phyloP scores from a whole-genome alignment of 192 early-diverging fungal species.

The Powellomyces hirtus region DNA sequence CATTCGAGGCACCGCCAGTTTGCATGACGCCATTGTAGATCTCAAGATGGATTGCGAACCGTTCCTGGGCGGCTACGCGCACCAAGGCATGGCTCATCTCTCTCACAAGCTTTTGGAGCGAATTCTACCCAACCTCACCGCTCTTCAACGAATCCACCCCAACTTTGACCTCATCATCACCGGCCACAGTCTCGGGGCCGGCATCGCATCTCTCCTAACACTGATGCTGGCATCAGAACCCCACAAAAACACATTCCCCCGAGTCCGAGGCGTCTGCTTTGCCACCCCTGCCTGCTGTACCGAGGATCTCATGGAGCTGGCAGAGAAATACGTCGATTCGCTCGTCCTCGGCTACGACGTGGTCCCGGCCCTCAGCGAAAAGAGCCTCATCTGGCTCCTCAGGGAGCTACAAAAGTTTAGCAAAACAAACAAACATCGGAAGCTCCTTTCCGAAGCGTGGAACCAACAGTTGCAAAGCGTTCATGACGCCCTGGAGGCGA shows the following conservation, averaged over 20 bases:
- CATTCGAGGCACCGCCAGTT: constrained; percentile 21
- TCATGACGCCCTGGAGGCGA: not conserved
- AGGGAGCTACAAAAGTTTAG: constrained; percentile 25
- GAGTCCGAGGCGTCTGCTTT: constrained; percentile 22
- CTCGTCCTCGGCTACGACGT: constrained; percentile 26
- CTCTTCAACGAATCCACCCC: constrained; percentile 7
- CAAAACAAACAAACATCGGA: constrained; percentile 19
- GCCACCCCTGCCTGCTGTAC: constrained; percentile 25
- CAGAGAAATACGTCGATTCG: constrained; percentile 10
- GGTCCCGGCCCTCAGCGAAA: constrained; percentile 17
- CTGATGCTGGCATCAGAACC: constrained; percentile 9
- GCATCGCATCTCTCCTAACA: constrained; percentile 21
- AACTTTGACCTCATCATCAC: constrained; percentile 16
- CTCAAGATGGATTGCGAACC: constrained; percentile 23
- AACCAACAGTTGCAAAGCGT: constrained; percentile 13
- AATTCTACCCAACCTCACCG: constrained; percentile 1
- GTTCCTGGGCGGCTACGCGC: constrained; percentile 18
- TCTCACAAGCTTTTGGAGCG: constrained; percentile 13
- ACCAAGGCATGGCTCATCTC: constrained; percentile 24
- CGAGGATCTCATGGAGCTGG: constrained; percentile 5
- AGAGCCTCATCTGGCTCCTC: constrained; percentile 18
- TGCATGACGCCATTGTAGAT: constrained; percentile 22
- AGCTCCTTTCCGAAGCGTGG: constrained; percentile 18
- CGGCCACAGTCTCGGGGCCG: constrained; percentile 20
- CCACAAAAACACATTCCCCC: not conserved